Conservation (phyloP, 2,329 filamentous ascomycete species). For the Penicillium italicum region DNA sequence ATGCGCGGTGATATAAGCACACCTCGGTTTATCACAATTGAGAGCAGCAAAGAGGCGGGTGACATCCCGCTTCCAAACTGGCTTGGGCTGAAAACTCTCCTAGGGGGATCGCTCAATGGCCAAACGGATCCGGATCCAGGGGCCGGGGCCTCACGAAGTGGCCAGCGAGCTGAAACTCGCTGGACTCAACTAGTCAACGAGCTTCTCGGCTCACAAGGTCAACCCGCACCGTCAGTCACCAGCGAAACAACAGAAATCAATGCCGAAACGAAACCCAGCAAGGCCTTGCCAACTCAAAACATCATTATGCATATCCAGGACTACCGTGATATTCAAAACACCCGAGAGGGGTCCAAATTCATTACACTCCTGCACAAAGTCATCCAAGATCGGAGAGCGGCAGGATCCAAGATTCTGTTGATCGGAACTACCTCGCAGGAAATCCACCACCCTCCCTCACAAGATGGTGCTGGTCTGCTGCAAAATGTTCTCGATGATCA, state of each 20-base stretch:
- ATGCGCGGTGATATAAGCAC: constrained; percentile 18
- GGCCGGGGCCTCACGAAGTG: constrained; percentile 15
- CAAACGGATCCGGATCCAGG: constrained; percentile 24
- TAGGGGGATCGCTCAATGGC: constrained; percentile 30
- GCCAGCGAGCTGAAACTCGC: constrained; percentile 28
- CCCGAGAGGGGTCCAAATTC: constrained; percentile 65
- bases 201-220: constrained; percentile 29
- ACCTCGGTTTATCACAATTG: constrained; percentile 36
- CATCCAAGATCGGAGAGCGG: constrained; percentile 67
- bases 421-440: constrained; percentile 69
- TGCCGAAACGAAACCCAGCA: constrained; percentile 9
- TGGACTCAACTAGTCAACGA: constrained; percentile 37
- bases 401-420: constrained; percentile 69
- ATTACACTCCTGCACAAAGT: constrained; percentile 66
- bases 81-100: constrained; percentile 31
- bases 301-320: constrained; percentile 78
- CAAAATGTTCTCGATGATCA: constrained; percentile 47
- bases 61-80: constrained; percentile 35
- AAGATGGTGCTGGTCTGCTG: constrained; percentile 45
- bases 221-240: constrained; percentile 6
- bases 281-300: constrained; percentile 28
- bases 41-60: constrained; percentile 28
- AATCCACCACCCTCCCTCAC: constrained; percentile 41
- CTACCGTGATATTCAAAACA: constrained; percentile 70
- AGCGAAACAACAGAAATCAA: constrained; percentile 8